Percentiles rank a stretch among this genome's conserved stretches.
Conservation (phyloP, 164 flowering plant species). For the Stephania yunnanensis region DNA sequence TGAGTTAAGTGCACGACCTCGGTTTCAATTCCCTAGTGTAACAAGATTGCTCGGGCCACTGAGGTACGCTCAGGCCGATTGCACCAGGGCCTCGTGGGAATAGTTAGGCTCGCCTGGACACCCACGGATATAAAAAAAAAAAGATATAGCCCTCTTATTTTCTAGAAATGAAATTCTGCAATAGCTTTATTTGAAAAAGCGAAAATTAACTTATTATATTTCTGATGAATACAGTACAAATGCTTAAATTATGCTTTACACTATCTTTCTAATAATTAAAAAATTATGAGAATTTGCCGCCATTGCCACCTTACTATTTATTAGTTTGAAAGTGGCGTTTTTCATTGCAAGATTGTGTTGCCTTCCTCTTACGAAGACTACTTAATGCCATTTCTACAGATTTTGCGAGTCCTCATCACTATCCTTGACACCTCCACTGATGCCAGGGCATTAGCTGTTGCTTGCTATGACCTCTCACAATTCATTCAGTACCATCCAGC, state of each 20-base stretch:
- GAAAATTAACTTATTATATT: background rate
- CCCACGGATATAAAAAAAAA: too few relatives aligned
- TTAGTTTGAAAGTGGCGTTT: background rate
- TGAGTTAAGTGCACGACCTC: too few relatives aligned
- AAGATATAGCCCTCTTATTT: background rate
- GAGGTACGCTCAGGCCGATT: too few relatives aligned
- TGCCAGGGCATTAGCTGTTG: slow-evolving; percentile 80
- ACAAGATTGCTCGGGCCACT: too few relatives aligned
- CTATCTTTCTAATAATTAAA: background rate
- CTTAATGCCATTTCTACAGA: slow-evolving; percentile 35
- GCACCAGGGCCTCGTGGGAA: too few relatives aligned
- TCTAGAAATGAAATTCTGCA: background rate
- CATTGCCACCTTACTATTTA: background rate
- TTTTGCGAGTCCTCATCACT: slow-evolving; percentile 82
- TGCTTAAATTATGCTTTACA: background rate
- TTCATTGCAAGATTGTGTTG: background rate
- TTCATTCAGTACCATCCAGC: slow-evolving; percentile 85
- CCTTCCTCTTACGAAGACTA: background rate
- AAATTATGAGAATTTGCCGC: background rate
- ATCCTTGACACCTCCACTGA: slow-evolving; percentile 86
- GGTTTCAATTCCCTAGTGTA: too few relatives aligned
- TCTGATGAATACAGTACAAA: background rate
- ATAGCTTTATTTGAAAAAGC: background rate
- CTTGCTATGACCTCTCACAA: slow-evolving; percentile 92
- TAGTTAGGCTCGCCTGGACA: too few relatives aligned